phyloP scores from a whole-genome alignment of 805 yeast genomes.

The Kurtzmaniella cleridarum region DNA sequence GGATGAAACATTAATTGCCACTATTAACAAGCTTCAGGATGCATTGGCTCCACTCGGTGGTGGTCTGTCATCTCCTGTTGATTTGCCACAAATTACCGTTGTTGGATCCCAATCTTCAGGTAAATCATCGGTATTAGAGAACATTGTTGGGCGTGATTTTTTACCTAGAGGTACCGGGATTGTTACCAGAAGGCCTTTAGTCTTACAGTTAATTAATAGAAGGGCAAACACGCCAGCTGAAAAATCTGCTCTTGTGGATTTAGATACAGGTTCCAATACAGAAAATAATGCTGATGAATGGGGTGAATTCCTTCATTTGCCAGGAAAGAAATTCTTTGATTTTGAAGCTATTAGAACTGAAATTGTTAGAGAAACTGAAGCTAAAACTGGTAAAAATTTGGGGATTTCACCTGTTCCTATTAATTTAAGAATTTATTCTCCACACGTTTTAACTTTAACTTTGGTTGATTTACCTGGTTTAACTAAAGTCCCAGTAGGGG shows the following conservation, averaged over 20 bases:
- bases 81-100: constrained; percentile 90
- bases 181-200: constrained; percentile 84
- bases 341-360: constrained; percentile 87
- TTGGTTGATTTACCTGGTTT: constrained; percentile 95
- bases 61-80: constrained; percentile 83
- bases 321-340: constrained; percentile 80
- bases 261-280: constrained; percentile 45
- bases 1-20: constrained; percentile 76
- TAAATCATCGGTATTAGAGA: constrained; percentile 83
- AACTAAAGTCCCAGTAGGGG: constrained; percentile 98
- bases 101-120: constrained; percentile 92
- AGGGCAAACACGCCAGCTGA: constrained; percentile 24
- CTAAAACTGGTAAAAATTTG: constrained; percentile 70
- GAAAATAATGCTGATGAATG: constrained; percentile 83
- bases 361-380: constrained; percentile 87
- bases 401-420: constrained; percentile 93
- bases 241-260: constrained; percentile 37
- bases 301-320: constrained; percentile 96
- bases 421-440: constrained; percentile 87
- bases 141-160: constrained; percentile 87
- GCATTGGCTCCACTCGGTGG: constrained; percentile 97
- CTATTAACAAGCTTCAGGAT: constrained; percentile 88
- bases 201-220: constrained; percentile 73
- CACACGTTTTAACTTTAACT: constrained; percentile 89
- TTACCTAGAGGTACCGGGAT: constrained; percentile 91